Evolutionary conservation across 257 asterid genomes (phyloP).

Genomic region (Primulina eburnea): DNA sequence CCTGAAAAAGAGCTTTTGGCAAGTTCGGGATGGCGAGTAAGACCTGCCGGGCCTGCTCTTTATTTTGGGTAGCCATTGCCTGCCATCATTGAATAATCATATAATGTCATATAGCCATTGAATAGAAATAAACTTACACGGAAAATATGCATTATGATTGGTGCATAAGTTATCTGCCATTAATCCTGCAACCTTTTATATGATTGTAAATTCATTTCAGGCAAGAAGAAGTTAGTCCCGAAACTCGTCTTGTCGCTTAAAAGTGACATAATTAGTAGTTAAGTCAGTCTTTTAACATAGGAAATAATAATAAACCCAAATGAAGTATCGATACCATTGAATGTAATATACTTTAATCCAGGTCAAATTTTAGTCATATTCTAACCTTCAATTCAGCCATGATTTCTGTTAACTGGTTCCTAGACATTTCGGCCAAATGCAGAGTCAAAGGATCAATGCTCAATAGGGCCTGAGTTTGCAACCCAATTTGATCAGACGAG

Average conservation of each 20-base stretch:
- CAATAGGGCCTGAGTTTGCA: conserved; percentile 38
- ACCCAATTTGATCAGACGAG: conserved; percentile 42
- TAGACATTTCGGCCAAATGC: conserved; percentile 83
- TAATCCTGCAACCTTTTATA: neutral
- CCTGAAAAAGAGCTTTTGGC: conserved; percentile 91
- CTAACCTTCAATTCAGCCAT: conserved; percentile 73
- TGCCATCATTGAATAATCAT: conserved; percentile 34
- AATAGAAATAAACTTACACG: conserved; percentile 8
- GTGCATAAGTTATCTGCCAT: neutral
- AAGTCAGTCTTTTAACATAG: neutral
- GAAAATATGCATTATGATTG: neutral
- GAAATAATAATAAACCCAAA: neutral
- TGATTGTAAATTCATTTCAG: neutral
- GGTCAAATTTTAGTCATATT: conserved; percentile 23
- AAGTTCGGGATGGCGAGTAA: conserved; percentile 65
- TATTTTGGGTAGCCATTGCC: conserved; percentile 77
- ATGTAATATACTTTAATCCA: neutral
- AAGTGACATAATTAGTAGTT: neutral
- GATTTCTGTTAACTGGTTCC: conserved; percentile 67
- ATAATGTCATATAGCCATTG: conserved; percentile 20
- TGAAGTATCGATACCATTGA: neutral
- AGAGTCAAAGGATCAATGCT: conserved; percentile 77
- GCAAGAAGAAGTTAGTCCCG: neutral
- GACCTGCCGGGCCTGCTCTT: conserved; percentile 73
- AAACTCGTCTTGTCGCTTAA: neutral